Percentiles rank a stretch among this genome's conserved stretches.
These are phyloP conservation scores for Yamadazyma taylorii DNA, from an alignment of 1,139 yeast genomes.

Conservation along the genomic window DNA sequence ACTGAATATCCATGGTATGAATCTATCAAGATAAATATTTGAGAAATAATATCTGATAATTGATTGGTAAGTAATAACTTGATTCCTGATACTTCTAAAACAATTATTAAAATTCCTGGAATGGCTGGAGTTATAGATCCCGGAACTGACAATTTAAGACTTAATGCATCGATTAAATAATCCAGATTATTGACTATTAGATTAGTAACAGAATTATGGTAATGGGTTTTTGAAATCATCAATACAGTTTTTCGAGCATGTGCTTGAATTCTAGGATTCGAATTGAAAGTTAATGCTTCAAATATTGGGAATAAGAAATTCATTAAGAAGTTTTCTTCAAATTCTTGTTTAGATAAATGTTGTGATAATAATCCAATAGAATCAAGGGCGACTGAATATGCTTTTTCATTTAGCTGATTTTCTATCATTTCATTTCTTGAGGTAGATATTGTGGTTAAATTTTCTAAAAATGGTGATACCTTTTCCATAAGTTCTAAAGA, in stretches of 20 bases:
- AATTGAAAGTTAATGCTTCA: constrained; percentile 34
- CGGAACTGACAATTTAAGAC: constrained; percentile 65
- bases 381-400: constrained; percentile 33
- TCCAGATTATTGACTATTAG: constrained; percentile 72
- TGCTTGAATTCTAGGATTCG: constrained; percentile 28
- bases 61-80: constrained; percentile 54
- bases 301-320: constrained; percentile 34
- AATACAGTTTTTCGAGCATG: constrained; percentile 30
- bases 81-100: constrained; percentile 69
- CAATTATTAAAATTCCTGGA: constrained; percentile 65
- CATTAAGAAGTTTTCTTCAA: constrained; percentile 31
- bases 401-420: constrained; percentile 18
- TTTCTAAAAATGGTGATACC: constrained; percentile 11
- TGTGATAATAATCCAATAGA: constrained; percentile 29
- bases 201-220: constrained; percentile 53
- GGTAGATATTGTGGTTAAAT: constrained; percentile 7
- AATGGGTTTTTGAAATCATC: constrained; percentile 52
- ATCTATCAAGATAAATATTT: constrained; percentile 76
- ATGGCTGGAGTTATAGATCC: constrained; percentile 68
- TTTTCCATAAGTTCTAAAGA: constrained; percentile 25
- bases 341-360: constrained; percentile 25
- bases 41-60: constrained; percentile 68
- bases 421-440: constrained; percentile 19
- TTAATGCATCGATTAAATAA: constrained; percentile 74
- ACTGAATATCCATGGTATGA: constrained; percentile 77